These are phyloP conservation scores for Phlyctochytrium arcticum DNA, from an alignment of 192 early-diverging fungal species.

Conservation along the genomic window DNA sequence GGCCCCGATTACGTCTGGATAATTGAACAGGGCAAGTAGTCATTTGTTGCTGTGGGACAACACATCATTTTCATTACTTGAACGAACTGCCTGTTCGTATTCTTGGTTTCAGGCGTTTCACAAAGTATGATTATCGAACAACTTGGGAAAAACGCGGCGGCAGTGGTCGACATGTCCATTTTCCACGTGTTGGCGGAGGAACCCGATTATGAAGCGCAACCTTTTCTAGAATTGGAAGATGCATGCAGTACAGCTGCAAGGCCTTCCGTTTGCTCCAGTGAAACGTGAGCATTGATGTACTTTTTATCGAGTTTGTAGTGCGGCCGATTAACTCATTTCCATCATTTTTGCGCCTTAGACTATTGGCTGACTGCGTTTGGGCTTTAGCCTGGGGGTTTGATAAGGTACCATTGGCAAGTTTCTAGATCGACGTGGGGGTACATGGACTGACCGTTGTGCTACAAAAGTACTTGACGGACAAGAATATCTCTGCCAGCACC, in stretches of 20 bases:
- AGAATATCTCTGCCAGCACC: neutral
- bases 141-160: neutral
- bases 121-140: neutral
- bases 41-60: no score
- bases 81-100: neutral
- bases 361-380: neutral
- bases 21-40: neutral
- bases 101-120: neutral
- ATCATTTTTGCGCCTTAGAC: neutral
- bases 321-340: neutral
- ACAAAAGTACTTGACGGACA: neutral
- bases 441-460: neutral
- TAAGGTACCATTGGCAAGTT: neutral
- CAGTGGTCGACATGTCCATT: neutral
- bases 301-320: neutral
- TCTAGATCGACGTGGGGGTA: neutral
- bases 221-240: neutral
- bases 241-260: neutral
- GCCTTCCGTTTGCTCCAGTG: neutral
- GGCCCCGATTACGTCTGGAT: conserved; percentile 4
- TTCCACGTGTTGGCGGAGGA: neutral
- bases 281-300: neutral
- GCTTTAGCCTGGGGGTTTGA: conserved; percentile 1
- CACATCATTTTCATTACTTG: neutral
- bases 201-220: neutral